Base-by-base conservation (phyloP, 1,139 yeast genomes). In the Kluyveromyces sp. region DNA sequence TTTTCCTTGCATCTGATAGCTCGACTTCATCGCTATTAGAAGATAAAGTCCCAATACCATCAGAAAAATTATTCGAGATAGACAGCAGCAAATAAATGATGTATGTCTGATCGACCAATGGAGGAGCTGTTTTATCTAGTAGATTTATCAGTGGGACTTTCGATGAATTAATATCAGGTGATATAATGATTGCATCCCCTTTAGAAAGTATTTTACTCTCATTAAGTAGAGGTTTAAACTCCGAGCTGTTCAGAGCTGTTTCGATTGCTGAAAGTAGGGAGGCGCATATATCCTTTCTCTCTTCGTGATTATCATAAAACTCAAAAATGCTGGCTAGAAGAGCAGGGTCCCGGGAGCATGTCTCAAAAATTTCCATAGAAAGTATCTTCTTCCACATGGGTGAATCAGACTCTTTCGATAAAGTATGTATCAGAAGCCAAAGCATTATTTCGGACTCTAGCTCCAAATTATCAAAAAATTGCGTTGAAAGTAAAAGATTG, bases 381-480 rank as follows among this genome's bases (percentile, higher is more conserved):
- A 87, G 60, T 1, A 80, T 71, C 48, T 78, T 77, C 52, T 84
- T 85, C 96, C 96, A 89, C 15, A 56, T 49, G 2, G 79, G 76
- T 1, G 73, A 52, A 1, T 71, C 73, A 0, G 77, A 67, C 2
- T 74, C 76, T 6, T 65, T 62, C 1, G 75, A 70, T 8, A 86
- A 60, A 35, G 77, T 72, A 54, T 85, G 95, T 25, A 84, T 83
- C 32, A 88, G 64, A 34, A 83, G 69, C 0, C 94, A 80, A 18
- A 89, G 63, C 1, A 89, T 77, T 6, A 87, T 87, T 57, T 87
- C 96, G 26, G 86, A 73, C 61, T 89, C 96, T 33, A 84, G 74
- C 42, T 77, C 80, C 30, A 89, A 64, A 13, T 78, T 73, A 0
- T 70, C 63, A 33, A 87, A 69, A 39, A 53, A 60, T 49, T 82